phyloP scores from a whole-genome alignment of 2,329 filamentous ascomycete species.

The Exophiala oligosperma region DNA sequence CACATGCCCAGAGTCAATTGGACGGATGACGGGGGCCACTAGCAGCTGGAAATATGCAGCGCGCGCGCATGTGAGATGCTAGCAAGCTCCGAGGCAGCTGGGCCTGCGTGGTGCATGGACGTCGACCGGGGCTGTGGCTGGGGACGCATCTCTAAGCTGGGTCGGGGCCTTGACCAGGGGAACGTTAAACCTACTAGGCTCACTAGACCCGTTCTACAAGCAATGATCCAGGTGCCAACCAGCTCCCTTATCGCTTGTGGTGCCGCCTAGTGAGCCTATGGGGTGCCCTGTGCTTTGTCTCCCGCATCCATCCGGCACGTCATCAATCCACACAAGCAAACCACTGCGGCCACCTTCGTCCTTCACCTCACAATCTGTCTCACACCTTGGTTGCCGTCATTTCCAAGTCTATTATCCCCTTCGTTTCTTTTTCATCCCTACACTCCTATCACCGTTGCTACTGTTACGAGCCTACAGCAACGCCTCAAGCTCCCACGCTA shows the following conservation, averaged over 20 bases:
- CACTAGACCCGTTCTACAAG: no score
- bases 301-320: slow-evolving; percentile 19
- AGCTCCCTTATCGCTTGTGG: neutral
- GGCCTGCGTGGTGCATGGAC: neutral
- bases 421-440: neutral
- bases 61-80: no score
- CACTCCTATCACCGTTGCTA: neutral
- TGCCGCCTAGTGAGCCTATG: neutral
- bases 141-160: no score
- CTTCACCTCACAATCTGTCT: neutral
- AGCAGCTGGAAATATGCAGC: neutral
- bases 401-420: neutral
- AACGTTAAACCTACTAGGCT: no score
- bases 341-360: neutral
- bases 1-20: no score
- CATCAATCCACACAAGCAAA: slow-evolving; percentile 5
- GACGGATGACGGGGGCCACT: no score
- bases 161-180: no score
- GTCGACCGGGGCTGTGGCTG: no score
- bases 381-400: neutral
- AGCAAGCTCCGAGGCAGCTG: neutral
- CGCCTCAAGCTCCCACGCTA: neutral
- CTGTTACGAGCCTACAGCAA: neutral
- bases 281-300: slow-evolving; percentile 2
- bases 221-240: no score